These are phyloP conservation scores for Meyerozyma sp. DNA, from an alignment of 1,139 yeast species.

Conservation along the genomic window DNA sequence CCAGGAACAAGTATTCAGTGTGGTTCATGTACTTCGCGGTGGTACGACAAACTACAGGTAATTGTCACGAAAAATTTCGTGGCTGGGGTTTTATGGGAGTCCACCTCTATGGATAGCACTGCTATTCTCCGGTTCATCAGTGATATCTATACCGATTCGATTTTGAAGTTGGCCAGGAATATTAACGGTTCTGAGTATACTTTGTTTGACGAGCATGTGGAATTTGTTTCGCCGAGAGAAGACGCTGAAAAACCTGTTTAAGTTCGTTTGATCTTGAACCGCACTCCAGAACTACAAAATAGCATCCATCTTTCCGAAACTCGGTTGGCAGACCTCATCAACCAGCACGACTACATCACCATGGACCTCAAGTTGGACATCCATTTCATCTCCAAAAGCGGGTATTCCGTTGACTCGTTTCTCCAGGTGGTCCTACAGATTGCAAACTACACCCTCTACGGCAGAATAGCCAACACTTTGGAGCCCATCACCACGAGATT, in stretches of 20 bases:
- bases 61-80: constrained; percentile 65
- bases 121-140: constrained; percentile 68
- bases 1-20: constrained; percentile 53
- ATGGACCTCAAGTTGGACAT: constrained; percentile 37
- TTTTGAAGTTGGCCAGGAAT: constrained; percentile 63
- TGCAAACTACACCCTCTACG: constrained; percentile 69
- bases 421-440: constrained; percentile 65
- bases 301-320: constrained; percentile 70
- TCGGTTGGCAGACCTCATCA: constrained; percentile 66
- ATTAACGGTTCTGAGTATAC: constrained; percentile 70
- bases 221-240: constrained; percentile 33
- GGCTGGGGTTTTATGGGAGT: constrained; percentile 73
- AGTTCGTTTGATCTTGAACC: constrained; percentile 40
- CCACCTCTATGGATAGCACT: constrained; percentile 75
- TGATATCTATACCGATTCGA: constrained; percentile 71
- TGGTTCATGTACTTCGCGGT: constrained; percentile 73
- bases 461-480: constrained; percentile 58
- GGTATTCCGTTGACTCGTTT: constrained; percentile 59
- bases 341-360: constrained; percentile 60
- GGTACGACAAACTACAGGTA: constrained; percentile 74
- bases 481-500: constrained; percentile 77
- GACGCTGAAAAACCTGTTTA: constrained; percentile 37
- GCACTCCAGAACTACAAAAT: constrained; percentile 40
- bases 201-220: constrained; percentile 43
- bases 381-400: constrained; percentile 44